These are phyloP conservation scores for Cercospora citrullina DNA, from an alignment of 2,329 filamentous ascomycete genomes.

Conservation along the genomic window DNA sequence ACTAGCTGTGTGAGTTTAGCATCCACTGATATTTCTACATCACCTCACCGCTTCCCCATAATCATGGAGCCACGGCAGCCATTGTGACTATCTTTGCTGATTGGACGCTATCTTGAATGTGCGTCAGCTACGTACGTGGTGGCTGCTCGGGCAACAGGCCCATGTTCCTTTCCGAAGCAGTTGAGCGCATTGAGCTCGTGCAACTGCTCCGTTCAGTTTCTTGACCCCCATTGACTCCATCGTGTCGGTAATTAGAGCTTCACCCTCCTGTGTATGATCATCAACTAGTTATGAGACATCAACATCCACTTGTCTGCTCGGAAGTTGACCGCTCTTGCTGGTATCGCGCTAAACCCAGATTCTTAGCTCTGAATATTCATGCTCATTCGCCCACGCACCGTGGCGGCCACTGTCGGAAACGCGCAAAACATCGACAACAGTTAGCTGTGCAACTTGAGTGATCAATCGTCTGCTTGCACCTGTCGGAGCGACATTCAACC, in stretches of 20 bases:
- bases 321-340: neutral
- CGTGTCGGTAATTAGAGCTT: neutral
- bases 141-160: neutral
- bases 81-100: neutral
- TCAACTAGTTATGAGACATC: neutral
- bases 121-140: neutral
- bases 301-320: neutral
- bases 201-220: neutral
- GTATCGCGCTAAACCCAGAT: neutral
- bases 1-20: neutral
- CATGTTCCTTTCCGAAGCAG: neutral
- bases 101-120: neutral
- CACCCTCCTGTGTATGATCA: neutral
- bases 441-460: neutral
- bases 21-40: neutral
- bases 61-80: neutral
- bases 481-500: neutral
- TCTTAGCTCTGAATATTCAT: neutral
- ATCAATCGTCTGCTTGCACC: neutral
- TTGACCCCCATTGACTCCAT: neutral
- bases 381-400: neutral
- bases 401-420: neutral
- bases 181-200: too few species aligned
- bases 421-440: neutral
- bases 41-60: neutral